Evolutionary conservation across 2,329 filamentous ascomycete species (phyloP), one percentile per base, ranked within the genome.

Genomic region (Tolypocladium capitatum): DNA sequence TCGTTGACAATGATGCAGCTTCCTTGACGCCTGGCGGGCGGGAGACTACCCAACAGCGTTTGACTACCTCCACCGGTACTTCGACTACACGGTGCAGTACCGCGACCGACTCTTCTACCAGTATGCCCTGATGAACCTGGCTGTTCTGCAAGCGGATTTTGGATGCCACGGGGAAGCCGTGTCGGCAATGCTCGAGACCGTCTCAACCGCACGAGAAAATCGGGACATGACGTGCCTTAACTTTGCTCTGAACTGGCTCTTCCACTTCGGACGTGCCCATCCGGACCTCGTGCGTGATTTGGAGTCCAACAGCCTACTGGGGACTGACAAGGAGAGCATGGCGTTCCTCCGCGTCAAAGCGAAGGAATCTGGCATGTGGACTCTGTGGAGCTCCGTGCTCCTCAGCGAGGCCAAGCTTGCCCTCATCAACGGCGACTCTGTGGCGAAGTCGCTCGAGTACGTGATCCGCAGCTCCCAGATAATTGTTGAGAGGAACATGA

Each of bases 231-330:
- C 79, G 4, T 97, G 92, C 60, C 74, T 98, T 48, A 97, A 96
- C 63, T 97, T 94, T 66, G 86, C 89, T 31, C 77, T 98, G 51
- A 94, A 89, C 60, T 98, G 92, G 92, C 73, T 97, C 3, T 94
- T 94, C 58, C 88, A 96, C 60, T 94, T 96, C 56, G 85, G 84
- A n/a, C 86, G 88, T 58, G 81, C 86, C 0, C 89, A 91, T 56
- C 86, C 89, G 0, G 74, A 80, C 46, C 75, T 88, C n/a, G 80
- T 89, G 54, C 77, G 73, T 44, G 77, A 81, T 46, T 72, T 84
- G 6, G 83, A 83, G 52, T 81, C 83, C 35, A 81, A 77, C 56
- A 86, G 80, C 49, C 81, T 88, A 72, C 70, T 89, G 9, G 86
- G 83, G 0, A 83, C 81, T 32, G 86, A 89, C 46, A 84, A 84